Evolutionary conservation across 805 yeast genomes (phyloP).

Genomic region (Kuraishia piskuri): DNA sequence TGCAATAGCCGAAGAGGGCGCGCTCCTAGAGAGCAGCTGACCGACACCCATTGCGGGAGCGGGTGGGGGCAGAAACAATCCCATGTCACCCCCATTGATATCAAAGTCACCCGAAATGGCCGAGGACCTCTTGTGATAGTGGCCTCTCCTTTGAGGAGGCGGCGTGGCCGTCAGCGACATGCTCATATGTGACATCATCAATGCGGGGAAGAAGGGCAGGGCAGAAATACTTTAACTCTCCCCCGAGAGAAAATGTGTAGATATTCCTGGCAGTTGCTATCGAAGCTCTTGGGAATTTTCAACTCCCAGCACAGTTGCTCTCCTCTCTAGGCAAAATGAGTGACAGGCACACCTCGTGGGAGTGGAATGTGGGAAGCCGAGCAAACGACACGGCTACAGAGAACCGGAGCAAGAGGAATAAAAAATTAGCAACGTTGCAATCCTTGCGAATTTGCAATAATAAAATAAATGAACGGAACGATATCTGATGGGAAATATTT

Average conservation of each 20-base stretch:
- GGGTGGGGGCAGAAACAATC: slow-evolving; percentile 12
- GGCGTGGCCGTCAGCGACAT: slow-evolving; percentile 9
- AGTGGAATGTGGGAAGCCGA: not conserved
- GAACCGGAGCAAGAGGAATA: not conserved
- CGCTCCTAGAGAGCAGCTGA: slow-evolving; percentile 11
- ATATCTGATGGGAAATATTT: not conserved
- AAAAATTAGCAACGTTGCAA: not conserved
- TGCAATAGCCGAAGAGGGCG: slow-evolving; percentile 8
- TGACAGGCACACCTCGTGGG: not conserved
- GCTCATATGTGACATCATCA: slow-evolving; percentile 42
- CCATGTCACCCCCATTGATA: slow-evolving; percentile 13
- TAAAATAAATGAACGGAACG: not conserved
- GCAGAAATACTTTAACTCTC: no score
- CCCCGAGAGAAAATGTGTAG: not conserved
- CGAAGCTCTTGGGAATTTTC: not conserved
- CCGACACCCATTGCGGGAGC: slow-evolving; percentile 1
- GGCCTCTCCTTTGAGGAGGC: slow-evolving; percentile 34
- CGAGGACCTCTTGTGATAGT: slow-evolving; percentile 78
- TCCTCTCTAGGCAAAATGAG: not conserved
- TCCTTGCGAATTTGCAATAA: not conserved
- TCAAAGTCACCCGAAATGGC: slow-evolving; percentile 88
- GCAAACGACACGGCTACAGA: not conserved
- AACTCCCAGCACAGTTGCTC: not conserved
- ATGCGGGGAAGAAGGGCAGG: not conserved
- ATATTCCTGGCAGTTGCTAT: not conserved